Conservation (phyloP, 257 asterid species). For the Lavandula angustifolia region DNA sequence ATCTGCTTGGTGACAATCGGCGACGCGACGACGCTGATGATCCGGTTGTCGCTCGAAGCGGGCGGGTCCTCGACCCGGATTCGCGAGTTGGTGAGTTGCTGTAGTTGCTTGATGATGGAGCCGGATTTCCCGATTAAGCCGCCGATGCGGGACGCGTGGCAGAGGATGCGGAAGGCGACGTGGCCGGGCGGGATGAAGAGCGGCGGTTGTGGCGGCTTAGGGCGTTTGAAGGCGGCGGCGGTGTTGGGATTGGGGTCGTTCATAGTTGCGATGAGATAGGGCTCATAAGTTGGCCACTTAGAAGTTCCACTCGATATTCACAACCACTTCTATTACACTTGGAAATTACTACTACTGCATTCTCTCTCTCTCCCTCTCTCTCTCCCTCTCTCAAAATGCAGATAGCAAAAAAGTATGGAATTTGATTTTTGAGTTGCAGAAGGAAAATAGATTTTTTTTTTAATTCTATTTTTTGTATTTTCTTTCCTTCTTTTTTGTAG, state of each 20-base stretch:
- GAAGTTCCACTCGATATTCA: slow-evolving; percentile 13
- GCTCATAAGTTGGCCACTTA: slow-evolving; percentile 21
- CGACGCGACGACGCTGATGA: slow-evolving; percentile 55
- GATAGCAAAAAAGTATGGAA: neutral
- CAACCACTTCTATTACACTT: neutral
- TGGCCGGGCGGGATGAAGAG: slow-evolving; percentile 49
- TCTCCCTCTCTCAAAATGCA: neutral
- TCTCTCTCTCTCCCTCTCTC: neutral
- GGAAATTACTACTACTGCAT: no score
- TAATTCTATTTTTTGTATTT: neutral
- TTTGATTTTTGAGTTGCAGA: slow-evolving; percentile 18
- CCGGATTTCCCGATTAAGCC: slow-evolving; percentile 78
- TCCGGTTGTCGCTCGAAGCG: slow-evolving; percentile 47
- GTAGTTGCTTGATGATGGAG: slow-evolving; percentile 64
- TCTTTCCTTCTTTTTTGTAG: neutral
- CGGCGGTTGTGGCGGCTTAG: slow-evolving; percentile 42
- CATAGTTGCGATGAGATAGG: slow-evolving; percentile 23
- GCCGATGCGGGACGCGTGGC: slow-evolving; percentile 75
- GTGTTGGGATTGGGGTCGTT: slow-evolving; percentile 25
- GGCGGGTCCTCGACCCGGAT: slow-evolving; percentile 62
- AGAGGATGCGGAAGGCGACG: slow-evolving; percentile 66
- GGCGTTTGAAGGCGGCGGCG: slow-evolving; percentile 29
- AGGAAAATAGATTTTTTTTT: neutral
- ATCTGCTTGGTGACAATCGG: slow-evolving; percentile 34
- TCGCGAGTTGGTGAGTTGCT: slow-evolving; percentile 52